Evolutionary conservation across 805 yeast genomes (phyloP).

Genomic region (Sugiyamaella smithiae): DNA sequence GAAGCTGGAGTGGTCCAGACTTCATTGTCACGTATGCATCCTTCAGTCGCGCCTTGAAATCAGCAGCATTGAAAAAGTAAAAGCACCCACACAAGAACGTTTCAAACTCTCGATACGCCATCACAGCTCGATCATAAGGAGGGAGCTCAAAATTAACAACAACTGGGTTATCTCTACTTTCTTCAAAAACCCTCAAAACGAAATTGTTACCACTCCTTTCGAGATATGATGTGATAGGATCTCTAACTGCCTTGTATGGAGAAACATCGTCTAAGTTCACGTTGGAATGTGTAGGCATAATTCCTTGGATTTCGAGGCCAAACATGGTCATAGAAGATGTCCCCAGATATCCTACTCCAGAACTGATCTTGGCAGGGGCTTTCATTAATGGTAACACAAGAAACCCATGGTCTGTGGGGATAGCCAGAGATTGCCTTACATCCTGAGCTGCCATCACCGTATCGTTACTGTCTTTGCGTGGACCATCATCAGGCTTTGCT

Average conservation of each 20-base stretch:
- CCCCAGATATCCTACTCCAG: conserved; percentile 6
- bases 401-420: background rate
- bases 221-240: background rate
- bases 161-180: conserved; percentile 5
- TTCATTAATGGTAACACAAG: conserved; percentile 7
- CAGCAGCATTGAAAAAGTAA: conserved; percentile 23
- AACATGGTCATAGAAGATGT: conserved; percentile 17
- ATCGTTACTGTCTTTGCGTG: too few species aligned
- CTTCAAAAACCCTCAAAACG: background rate
- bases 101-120: conserved; percentile 17
- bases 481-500: background rate
- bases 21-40: conserved; percentile 14
- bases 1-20: conserved; percentile 3
- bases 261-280: conserved; percentile 4
- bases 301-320: conserved; percentile 18
- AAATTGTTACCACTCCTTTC: conserved; percentile 2
- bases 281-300: conserved; percentile 9
- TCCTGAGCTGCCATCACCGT: background rate
- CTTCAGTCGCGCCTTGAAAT: conserved; percentile 14
- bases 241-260: conserved; percentile 1
- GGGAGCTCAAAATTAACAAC: conserved; percentile 20
- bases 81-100: conserved; percentile 22
- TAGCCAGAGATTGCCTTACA: background rate
- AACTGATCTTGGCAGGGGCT: background rate
- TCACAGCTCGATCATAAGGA: conserved; percentile 17